Evolutionary conservation across 2,329 filamentous ascomycete species (phyloP).

Genomic region (Leptographium wingfieldii): DNA sequence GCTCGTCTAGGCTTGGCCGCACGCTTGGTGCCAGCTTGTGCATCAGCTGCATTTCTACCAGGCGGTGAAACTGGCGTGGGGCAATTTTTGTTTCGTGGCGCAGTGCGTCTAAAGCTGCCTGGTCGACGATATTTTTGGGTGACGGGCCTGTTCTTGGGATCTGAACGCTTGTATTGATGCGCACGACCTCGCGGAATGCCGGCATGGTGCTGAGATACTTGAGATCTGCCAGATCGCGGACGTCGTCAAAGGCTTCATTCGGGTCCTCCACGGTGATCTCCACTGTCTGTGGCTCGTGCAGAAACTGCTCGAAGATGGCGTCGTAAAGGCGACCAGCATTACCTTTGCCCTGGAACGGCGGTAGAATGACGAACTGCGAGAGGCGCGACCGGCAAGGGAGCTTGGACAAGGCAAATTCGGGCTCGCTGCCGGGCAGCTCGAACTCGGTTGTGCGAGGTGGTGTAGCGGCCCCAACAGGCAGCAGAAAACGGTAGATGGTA

Average conservation of each 20-base stretch:
- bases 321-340: slow-evolving; percentile 73
- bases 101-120: slow-evolving; percentile 40
- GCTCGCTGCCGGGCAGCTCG: slow-evolving; percentile 18
- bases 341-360: slow-evolving; percentile 71
- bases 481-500: slow-evolving; percentile 85
- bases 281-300: slow-evolving; percentile 52
- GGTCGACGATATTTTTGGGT: slow-evolving; percentile 45
- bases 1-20: slow-evolving; percentile 37
- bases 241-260: slow-evolving; percentile 70
- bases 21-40: slow-evolving; percentile 43
- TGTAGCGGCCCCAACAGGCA: slow-evolving; percentile 42
- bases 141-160: slow-evolving; percentile 35
- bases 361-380: slow-evolving; percentile 86
- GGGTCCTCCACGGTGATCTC: slow-evolving; percentile 94
- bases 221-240: slow-evolving; percentile 65
- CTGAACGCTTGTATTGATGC: slow-evolving; percentile 37
- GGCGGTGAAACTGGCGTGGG: slow-evolving; percentile 59
- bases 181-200: slow-evolving; percentile 39
- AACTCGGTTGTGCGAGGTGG: slow-evolving; percentile 26
- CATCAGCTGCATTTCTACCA: slow-evolving; percentile 65
- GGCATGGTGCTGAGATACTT: slow-evolving; percentile 46
- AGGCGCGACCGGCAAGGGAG: slow-evolving; percentile 71
- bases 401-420: slow-evolving; percentile 32
- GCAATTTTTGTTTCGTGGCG: slow-evolving; percentile 56
- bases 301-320: slow-evolving; percentile 59